Percentiles rank a stretch among this genome's conserved stretches.
phyloP scores from a whole-genome alignment of 202 grass and related monocot genomes.

The Panicum virgatum region DNA sequence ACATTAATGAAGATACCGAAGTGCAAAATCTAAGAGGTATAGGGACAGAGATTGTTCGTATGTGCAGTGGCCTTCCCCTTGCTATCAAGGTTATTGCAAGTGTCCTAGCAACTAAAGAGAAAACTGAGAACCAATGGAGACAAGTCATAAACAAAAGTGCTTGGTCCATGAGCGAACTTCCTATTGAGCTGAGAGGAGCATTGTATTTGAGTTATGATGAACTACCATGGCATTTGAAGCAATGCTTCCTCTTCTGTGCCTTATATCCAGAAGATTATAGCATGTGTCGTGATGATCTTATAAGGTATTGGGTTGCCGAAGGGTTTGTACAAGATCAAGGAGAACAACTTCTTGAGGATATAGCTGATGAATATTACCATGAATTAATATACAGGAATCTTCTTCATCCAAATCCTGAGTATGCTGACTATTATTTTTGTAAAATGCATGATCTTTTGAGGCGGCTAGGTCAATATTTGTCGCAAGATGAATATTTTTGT shows the following conservation, averaged over 20 bases:
- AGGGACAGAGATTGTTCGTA: constrained; percentile 37
- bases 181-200: too few species aligned
- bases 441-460: constrained; percentile 39
- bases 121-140: too few species aligned
- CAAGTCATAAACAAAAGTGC: too few species aligned
- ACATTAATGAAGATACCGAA: neutral
- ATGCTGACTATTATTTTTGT: rapidly evolving
- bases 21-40: neutral
- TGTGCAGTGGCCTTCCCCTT: neutral
- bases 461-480: constrained; percentile 14
- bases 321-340: neutral
- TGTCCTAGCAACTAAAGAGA: too few species aligned
- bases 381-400: constrained; percentile 12
- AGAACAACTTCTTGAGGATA: neutral
- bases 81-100: too few species aligned
- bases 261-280: neutral
- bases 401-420: neutral
- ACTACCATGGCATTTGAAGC: too few species aligned
- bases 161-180: too few species aligned
- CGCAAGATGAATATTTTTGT: neutral
- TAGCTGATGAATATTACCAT: neutral
- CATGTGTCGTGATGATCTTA: neutral
- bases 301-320: constrained; percentile 18
- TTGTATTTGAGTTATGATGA: too few species aligned
- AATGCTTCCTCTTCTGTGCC: neutral